A percentile compares a stretch with the other conserved stretches of the same genome.
Evolutionary conservation across 2,329 filamentous ascomycete genomes (phyloP).

Genomic region (Tolypocladium tundrense): DNA sequence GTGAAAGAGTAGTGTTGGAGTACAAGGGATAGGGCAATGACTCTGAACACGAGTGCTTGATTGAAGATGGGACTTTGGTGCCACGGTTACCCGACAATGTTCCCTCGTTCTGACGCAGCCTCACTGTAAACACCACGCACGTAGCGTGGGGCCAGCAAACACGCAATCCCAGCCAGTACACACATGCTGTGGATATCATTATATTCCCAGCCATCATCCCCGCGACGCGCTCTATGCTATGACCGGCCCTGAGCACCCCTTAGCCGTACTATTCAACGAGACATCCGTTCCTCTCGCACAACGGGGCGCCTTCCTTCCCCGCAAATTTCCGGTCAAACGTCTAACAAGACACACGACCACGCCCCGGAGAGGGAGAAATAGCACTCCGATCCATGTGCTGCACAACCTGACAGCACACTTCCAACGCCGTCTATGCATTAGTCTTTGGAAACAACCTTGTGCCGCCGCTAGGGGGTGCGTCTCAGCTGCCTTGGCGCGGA

Average conservation of each 20-base stretch:
- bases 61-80: not conserved
- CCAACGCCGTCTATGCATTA: conserved; percentile 25
- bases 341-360: not conserved
- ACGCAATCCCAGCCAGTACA: not conserved
- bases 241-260: not conserved
- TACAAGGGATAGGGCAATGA: not conserved
- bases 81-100: not conserved
- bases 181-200: not conserved
- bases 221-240: not conserved
- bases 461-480: not conserved
- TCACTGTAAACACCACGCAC: no score
- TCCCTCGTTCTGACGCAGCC: not conserved
- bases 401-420: conserved; percentile 2
- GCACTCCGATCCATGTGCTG: not conserved
- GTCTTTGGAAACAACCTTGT: conserved; percentile 7
- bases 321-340: not conserved
- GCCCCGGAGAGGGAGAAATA: not conserved
- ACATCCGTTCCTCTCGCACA: not conserved
- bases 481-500: not conserved
- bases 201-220: not conserved
- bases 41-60: not conserved
- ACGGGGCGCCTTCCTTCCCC: not conserved
- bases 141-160: not conserved
- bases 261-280: conserved; percentile 1
- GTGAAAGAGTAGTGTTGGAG: not conserved